Evolutionary conservation across 371 early-diverging fungal genomes (phyloP).

Genomic region (Haplosporangium sp.): DNA sequence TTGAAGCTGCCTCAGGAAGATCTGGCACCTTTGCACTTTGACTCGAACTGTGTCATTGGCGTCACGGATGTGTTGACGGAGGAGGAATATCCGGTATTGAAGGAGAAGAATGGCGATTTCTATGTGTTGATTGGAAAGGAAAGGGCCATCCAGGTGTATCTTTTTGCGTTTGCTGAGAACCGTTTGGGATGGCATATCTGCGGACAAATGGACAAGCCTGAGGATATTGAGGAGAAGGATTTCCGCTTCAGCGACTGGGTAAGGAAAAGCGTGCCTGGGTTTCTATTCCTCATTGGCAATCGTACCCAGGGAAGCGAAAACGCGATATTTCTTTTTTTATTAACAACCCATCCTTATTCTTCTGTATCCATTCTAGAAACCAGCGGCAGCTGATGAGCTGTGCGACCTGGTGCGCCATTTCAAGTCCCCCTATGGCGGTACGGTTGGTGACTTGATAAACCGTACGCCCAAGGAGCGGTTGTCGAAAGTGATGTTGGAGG

Average conservation of each 20-base stretch:
- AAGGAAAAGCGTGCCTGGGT: not conserved
- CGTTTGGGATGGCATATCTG: constrained; percentile 27
- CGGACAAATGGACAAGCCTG: constrained; percentile 28
- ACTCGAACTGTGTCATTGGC: constrained; percentile 29
- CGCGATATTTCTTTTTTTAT: not conserved
- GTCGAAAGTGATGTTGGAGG: constrained; percentile 33
- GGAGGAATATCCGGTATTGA: constrained; percentile 18
- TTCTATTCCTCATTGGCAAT: not conserved
- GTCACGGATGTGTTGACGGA: constrained; percentile 17
- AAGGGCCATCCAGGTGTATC: constrained; percentile 28
- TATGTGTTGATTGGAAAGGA: constrained; percentile 30
- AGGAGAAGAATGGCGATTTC: constrained; percentile 19
- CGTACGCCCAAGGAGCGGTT: constrained; percentile 10
- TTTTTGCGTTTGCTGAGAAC: constrained; percentile 33
- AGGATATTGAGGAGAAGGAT: constrained; percentile 23
- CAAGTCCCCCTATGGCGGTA: constrained; percentile 28
- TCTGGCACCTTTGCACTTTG: constrained; percentile 24
- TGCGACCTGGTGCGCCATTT: constrained; percentile 29
- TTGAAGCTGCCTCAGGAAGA: constrained; percentile 14
- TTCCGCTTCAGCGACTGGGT: constrained; percentile 33
- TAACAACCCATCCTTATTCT: not conserved
- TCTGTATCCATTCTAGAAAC: constrained; percentile 1
- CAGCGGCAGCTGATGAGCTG: constrained; percentile 20
- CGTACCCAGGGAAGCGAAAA: not conserved
- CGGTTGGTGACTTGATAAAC: constrained; percentile 28